Conservation (phyloP, 371 early-diverging fungal genomes). For the Mortierella sp. region DNA sequence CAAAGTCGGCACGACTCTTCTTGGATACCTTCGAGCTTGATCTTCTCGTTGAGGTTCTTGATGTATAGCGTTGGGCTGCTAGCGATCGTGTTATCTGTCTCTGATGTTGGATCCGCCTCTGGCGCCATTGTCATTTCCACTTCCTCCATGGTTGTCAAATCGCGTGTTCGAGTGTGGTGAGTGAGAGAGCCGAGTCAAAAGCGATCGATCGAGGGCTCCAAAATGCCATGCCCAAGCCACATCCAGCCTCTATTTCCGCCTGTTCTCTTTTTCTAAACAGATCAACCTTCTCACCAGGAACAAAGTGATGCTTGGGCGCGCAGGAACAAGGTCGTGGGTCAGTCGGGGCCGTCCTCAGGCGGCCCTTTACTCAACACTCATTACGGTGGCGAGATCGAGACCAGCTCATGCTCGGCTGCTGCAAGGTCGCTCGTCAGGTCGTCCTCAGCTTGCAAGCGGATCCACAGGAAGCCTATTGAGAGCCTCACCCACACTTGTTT, state of each 20-base stretch:
- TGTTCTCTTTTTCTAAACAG: too few relatives aligned
- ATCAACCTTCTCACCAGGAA: not conserved
- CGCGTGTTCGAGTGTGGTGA: not conserved
- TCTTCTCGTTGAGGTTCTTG: conserved; percentile 87
- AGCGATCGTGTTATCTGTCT: conserved; percentile 59
- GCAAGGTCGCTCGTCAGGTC: not conserved
- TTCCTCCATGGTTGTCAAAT: conserved; percentile 23
- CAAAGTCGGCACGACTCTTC: too few relatives aligned
- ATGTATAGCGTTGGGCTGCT: conserved; percentile 88
- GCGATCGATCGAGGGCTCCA: not conserved
- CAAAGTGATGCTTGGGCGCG: conserved; percentile 11
- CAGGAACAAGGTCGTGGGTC: conserved; percentile 20
- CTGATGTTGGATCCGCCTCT: conserved; percentile 11
- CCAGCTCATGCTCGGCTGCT: not conserved
- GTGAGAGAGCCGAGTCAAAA: not conserved
- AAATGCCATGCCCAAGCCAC: not conserved
- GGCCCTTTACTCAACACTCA: conserved; percentile 3
- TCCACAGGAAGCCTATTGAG: not conserved
- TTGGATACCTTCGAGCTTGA: conserved; percentile 76
- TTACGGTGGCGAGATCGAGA: not conserved
- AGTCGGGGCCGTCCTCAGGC: not conserved
- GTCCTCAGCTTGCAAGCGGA: not conserved
- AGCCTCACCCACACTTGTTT: not conserved
- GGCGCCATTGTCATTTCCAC: conserved; percentile 18
- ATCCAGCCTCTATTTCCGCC: not conserved